Base-by-base conservation (phyloP, 345 rosid species). In the Murraya koenigii region DNA sequence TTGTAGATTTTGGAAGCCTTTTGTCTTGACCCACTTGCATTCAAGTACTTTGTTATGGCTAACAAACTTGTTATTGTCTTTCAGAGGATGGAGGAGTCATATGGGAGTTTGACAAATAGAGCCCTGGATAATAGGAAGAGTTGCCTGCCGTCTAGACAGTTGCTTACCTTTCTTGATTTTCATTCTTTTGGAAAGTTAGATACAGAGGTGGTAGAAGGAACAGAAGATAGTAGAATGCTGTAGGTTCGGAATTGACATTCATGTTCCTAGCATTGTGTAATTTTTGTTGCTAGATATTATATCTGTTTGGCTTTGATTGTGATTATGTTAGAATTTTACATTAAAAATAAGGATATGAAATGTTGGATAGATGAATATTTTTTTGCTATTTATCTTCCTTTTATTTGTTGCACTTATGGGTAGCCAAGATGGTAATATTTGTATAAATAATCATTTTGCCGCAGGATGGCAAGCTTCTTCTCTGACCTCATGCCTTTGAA, bases 21-120 rank as follows among this genome's bases (percentile, higher is more conserved):
- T 41, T 44, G 38, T 47, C 55, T 15, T 64, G 14, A 61, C 76
- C 17, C 38, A 17, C 59, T 15, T 15, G 33, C 22, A 17, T 8
- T 62, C 38, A 8, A 1, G 58, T 6, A 15, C 47, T 35, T 65
- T 28, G 25, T 71, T 30, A 63, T 33, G 35, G 55, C 49, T 67
- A 65, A 79, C n/a, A 20, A 19, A 35, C 73, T 80, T 59, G 11
- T 32, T 75, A 20, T 77, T 72, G 60, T 68, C 8, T 86, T 76
- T 58, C 85, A 87, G 94, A 88, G 88, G 90, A 84, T 81, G 89
- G 90, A 82, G 92, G 90, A 25, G 68, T 87, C 54, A 64, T 88
- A 77, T 88, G 90, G 92, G 91, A 88, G 75, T 86, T 88, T 1
- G 90, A 89, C 84, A 87, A 88, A 73, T 90, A 87, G 63, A 44